Conservation (phyloP, 2,329 filamentous ascomycete genomes). For the Biscogniauxia sp. region DNA sequence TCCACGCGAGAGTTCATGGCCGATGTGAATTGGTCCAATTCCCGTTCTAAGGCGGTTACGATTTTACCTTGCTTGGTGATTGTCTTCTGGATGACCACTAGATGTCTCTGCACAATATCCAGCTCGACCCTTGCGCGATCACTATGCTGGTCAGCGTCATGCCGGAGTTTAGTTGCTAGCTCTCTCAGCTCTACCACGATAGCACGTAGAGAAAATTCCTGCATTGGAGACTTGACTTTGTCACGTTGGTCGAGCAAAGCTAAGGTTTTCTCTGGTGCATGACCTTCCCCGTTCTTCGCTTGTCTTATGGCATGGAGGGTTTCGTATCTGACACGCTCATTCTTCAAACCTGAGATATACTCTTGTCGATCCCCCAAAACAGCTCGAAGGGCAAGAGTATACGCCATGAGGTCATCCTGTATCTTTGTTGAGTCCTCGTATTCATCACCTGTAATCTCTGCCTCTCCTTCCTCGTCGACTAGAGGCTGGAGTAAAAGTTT, state of each 20-base stretch:
- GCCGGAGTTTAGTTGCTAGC: constrained; percentile 57
- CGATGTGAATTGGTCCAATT: constrained; percentile 71
- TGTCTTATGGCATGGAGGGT: constrained; percentile 57
- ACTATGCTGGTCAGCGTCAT: constrained; percentile 53
- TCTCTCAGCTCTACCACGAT: constrained; percentile 68
- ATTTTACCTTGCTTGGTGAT: constrained; percentile 52
- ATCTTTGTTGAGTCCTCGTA: constrained; percentile 83
- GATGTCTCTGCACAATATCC: constrained; percentile 60
- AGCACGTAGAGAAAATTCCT: constrained; percentile 65
- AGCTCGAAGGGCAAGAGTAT: constrained; percentile 74
- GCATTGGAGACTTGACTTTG: constrained; percentile 45
- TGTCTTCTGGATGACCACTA: constrained; percentile 58
- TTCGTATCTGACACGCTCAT: constrained; percentile 72
- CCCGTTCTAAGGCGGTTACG: constrained; percentile 54
- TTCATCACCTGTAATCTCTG: constrained; percentile 82
- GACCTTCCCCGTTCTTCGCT: constrained; percentile 64
- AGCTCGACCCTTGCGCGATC: constrained; percentile 61
- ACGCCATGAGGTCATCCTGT: constrained; percentile 86
- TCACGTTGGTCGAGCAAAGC: constrained; percentile 49
- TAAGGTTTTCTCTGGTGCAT: constrained; percentile 63
- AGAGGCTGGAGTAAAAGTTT: constrained; percentile 71
- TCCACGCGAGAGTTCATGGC: constrained; percentile 84
- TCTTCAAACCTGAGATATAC: constrained; percentile 73
- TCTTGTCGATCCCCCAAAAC: constrained; percentile 76
- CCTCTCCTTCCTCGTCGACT: constrained; percentile 74